Conservation (phyloP, 345 rosid genomes). For the Brassica nigra region DNA sequence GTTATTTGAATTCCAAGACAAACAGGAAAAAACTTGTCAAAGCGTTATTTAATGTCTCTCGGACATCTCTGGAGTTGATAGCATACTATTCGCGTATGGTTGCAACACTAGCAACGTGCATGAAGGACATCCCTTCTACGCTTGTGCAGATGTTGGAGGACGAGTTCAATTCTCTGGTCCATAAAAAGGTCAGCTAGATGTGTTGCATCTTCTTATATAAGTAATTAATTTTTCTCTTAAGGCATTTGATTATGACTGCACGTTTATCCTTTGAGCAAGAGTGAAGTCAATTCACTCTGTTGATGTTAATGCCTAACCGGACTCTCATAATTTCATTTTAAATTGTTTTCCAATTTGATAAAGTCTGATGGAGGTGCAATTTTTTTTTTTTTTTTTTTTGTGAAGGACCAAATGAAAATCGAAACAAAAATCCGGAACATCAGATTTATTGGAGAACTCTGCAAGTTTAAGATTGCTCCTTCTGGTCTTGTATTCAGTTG, state of each 20-base stretch:
- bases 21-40: slow-evolving; percentile 91
- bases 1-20: slow-evolving; percentile 94
- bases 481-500: slow-evolving; percentile 86
- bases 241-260: slow-evolving; percentile 13
- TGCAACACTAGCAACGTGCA: slow-evolving; percentile 88
- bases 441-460: slow-evolving; percentile 96
- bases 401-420: slow-evolving; percentile 99
- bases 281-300: slow-evolving; percentile 17
- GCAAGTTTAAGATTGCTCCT: slow-evolving; percentile 90
- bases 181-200: slow-evolving; percentile 69
- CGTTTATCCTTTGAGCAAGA: slow-evolving; percentile 10
- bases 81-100: slow-evolving; percentile 97
- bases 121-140: slow-evolving; percentile 91
- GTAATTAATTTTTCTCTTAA: slow-evolving; percentile 6
- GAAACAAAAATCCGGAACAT: slow-evolving; percentile 97
- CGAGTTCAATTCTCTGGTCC: slow-evolving; percentile 90
- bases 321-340: not conserved
- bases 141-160: slow-evolving; percentile 96
- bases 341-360: slow-evolving; percentile 1
- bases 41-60: slow-evolving; percentile 92
- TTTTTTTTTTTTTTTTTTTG: slow-evolving; percentile 9
- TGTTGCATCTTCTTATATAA: not conserved
- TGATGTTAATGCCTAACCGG: slow-evolving; percentile 1
- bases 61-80: slow-evolving; percentile 95
- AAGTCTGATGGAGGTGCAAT: slow-evolving; percentile 23